A percentile compares a stretch with the other conserved stretches of the same genome.
These are phyloP conservation scores for Sphenostylis stenocarpa DNA, from an alignment of 306 rosid species.

Conservation along the genomic window DNA sequence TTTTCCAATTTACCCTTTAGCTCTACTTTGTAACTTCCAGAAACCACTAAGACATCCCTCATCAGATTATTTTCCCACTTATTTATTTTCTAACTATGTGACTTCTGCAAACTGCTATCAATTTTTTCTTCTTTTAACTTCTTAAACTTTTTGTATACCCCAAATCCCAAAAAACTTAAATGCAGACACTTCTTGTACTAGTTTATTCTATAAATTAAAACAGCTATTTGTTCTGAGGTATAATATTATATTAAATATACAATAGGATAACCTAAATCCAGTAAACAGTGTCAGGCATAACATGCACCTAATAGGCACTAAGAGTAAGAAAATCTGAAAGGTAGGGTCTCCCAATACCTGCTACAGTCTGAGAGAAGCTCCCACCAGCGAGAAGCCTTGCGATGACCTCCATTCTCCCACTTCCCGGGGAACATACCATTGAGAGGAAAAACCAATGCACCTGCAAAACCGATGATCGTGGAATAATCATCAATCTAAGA, in stretches of 20 bases:
- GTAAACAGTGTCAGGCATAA: slow-evolving; percentile 7
- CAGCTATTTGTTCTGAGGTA: not conserved
- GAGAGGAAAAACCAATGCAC: slow-evolving; percentile 18
- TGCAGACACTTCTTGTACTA: not conserved
- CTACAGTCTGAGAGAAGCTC: slow-evolving; percentile 48
- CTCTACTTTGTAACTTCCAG: not conserved
- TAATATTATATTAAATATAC: not conserved
- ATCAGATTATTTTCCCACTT: not conserved
- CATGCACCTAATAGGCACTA: not conserved
- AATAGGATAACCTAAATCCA: not conserved
- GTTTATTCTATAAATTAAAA: not conserved
- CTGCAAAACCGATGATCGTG: not conserved
- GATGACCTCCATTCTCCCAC: slow-evolving; percentile 85
- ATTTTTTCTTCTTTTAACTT: not conserved
- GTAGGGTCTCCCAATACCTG: slow-evolving; percentile 47
- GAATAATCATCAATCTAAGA: not conserved
- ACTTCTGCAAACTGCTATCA: not conserved
- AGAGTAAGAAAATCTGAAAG: not conserved
- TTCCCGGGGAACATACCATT: slow-evolving; percentile 67
- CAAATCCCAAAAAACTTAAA: not conserved
- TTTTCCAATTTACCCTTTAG: not conserved
- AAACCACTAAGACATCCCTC: not conserved
- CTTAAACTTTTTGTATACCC: not conserved
- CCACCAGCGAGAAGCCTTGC: slow-evolving; percentile 73
- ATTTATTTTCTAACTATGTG: not conserved